Conservation (phyloP, 345 rosid genomes). For the Eucalyptus sp. region DNA sequence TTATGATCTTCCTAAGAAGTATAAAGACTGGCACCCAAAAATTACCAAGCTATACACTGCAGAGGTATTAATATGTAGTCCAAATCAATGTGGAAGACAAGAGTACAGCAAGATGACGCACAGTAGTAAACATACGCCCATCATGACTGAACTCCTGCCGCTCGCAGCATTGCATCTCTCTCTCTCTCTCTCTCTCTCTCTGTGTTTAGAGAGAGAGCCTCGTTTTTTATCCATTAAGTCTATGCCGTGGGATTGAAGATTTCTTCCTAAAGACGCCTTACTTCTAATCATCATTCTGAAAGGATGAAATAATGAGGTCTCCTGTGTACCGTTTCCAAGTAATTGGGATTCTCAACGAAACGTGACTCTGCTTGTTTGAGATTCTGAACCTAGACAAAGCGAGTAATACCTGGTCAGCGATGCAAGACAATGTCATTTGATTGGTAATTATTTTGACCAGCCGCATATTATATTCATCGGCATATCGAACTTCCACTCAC, state of each 20-base stretch:
- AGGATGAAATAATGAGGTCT: not conserved
- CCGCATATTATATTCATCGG: not conserved
- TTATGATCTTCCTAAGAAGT: not conserved
- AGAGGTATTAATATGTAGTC: not conserved
- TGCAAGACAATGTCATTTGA: not conserved
- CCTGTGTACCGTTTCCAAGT: not conserved
- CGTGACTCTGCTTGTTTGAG: not conserved
- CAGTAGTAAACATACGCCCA: not conserved
- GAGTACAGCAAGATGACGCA: not conserved
- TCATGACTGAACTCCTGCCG: not conserved
- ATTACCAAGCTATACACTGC: not conserved
- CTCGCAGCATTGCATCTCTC: too few relatives aligned
- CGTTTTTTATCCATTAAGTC: not conserved
- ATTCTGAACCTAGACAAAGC: not conserved
- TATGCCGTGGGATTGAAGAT: not conserved
- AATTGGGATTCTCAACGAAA: not conserved
- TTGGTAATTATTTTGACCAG: not conserved
- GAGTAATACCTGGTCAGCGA: not conserved
- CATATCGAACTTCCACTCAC: not conserved
- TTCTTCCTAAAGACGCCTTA: not conserved
- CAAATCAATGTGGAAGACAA: not conserved
- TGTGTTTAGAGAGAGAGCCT: not conserved
- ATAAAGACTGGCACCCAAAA: not conserved
- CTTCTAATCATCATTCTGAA: not conserved
- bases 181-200: not conserved